Evolutionary conservation across 345 rosid species (phyloP).

Genomic region (Melastoma malabathricum): DNA sequence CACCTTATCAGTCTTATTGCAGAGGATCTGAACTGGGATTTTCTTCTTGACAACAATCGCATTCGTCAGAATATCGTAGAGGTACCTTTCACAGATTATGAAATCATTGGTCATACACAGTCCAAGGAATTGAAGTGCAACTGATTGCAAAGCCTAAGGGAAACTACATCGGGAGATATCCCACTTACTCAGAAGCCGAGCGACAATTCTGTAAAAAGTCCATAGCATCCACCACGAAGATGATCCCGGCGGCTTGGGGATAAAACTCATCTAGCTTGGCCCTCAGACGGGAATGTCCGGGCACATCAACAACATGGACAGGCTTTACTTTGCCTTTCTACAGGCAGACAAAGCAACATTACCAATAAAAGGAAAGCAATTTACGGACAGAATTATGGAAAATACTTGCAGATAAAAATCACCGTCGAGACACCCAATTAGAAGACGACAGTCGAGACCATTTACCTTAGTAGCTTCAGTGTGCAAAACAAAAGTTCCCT

Average conservation of each 20-base stretch:
- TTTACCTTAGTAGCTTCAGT: conserved; percentile 57
- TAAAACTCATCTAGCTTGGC: conserved; percentile 68
- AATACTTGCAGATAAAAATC: background rate
- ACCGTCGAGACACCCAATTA: background rate
- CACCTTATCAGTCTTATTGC: conserved; percentile 90
- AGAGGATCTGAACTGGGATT: conserved; percentile 64
- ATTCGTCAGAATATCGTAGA: conserved; percentile 79
- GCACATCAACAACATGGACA: conserved; percentile 84
- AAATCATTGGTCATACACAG: background rate
- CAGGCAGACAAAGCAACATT: background rate
- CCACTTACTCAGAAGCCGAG: conserved; percentile 57
- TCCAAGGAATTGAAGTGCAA: too few species aligned
- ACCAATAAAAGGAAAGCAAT: background rate
- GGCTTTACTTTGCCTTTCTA: conserved; percentile 66
- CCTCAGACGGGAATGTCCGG: conserved; percentile 86
- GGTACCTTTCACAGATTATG: conserved; percentile 39
- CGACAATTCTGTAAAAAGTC: conserved; percentile 77
- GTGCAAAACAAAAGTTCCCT: conserved; percentile 60
- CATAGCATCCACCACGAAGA: conserved; percentile 79
- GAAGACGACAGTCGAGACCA: background rate
- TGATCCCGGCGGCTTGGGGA: conserved; percentile 78
- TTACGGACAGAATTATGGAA: background rate
- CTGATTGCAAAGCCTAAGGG: background rate
- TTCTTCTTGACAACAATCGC: conserved; percentile 63
- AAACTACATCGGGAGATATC: background rate